A percentile compares a stretch with the other conserved stretches of the same genome.
These are phyloP conservation scores for Fusarium sp. DNA, from an alignment of 2,329 filamentous ascomycete genomes.

Conservation along the genomic window DNA sequence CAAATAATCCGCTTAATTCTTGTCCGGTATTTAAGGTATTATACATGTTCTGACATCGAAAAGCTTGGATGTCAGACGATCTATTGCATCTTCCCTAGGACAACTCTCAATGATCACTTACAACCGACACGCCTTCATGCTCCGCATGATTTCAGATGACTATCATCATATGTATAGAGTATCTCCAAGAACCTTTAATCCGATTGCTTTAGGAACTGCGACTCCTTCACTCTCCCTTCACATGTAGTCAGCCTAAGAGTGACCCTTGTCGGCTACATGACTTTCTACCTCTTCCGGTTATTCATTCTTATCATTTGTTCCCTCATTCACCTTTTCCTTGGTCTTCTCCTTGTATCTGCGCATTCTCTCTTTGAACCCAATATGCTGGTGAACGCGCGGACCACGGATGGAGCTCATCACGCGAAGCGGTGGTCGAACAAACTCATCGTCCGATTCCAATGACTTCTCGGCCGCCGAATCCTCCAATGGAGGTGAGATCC, in stretches of 20 bases:
- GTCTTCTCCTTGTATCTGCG: constrained; percentile 48
- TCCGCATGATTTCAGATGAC: too few relatives aligned
- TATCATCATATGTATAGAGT: too few relatives aligned
- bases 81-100: too few relatives aligned
- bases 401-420: constrained; percentile 51
- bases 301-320: neutral
- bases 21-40: neutral
- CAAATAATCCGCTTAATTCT: neutral
- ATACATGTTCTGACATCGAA: too few relatives aligned
- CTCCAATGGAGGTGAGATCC: constrained; percentile 40
- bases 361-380: constrained; percentile 49
- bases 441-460: constrained; percentile 41
- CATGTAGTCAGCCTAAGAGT: neutral
- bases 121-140: too few relatives aligned
- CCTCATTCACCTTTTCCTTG: constrained; percentile 34
- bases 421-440: constrained; percentile 44
- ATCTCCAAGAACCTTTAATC: neutral
- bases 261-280: constrained; percentile 12
- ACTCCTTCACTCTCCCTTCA: constrained; percentile 7
- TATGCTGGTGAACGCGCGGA: constrained; percentile 48
- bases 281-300: constrained; percentile 18
- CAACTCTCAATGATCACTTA: too few relatives aligned
- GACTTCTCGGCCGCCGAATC: constrained; percentile 22
- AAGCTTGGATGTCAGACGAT: too few relatives aligned
- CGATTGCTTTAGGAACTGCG: neutral